Base-by-base conservation (phyloP, 768 basidiomycete genomes). In the Panellus pusillus region DNA sequence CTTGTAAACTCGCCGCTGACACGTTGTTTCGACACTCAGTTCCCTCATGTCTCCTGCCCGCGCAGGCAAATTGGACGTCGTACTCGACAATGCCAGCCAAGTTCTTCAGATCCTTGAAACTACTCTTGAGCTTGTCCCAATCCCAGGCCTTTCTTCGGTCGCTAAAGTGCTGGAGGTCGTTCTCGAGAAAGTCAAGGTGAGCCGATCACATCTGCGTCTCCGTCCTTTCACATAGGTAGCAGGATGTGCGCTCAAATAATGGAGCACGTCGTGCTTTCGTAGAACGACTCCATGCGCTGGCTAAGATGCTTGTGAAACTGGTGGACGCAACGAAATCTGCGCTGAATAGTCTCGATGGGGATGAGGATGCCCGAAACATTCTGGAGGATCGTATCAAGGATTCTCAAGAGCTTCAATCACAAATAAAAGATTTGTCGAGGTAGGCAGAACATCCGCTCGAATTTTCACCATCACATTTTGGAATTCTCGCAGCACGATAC, bases 231-330 rank as follows among this genome's bases (percentile, higher is more conserved):
- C 28, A 8, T 14, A 6, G 31, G 31, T 32, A 3, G 19, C 18
- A 49, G 47, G 27, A 49, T 29, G 39, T 38, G 27, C 47, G 47
- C 38, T 24, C 28, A n/a, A 49, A 49, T 40, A 27, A 40, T 31
- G 47, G 18, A 6, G 14, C 17, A 11, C 37, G 47, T 17, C 38
- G 28, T 40, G 37, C 47, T n/a, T 49, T 49, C 15, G 12, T 41
- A 11, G 47, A 40, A 17, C 11, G 40, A 28, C 7, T 39, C 47
- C 28, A 19, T 37, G 31, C 20, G 15, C 37, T 49, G 38, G 47
- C 40, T 40, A 8, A n/a, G 2, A 41, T 9, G 13, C 47, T 49
- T 11, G 19, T 49, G 39, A 18, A 40, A 5, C 38, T 49, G 47
- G 27, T 41, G 37, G 39, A 2, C 13, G 18, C 17, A 6, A 32